These are phyloP conservation scores for Lupinus albus DNA, from an alignment of 306 rosid species.

Conservation along the genomic window DNA sequence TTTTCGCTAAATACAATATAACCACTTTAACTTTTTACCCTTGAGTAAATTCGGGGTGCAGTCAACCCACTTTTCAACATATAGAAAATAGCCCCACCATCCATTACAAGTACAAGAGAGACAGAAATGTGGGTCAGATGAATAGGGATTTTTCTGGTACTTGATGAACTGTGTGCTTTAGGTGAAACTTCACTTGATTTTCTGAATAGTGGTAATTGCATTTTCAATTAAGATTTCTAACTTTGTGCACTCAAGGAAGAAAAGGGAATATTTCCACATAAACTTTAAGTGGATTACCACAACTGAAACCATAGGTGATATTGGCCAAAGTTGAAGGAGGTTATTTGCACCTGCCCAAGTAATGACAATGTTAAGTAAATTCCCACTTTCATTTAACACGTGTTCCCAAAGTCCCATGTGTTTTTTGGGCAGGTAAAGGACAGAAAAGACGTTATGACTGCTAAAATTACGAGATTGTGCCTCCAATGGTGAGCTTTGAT, in stretches of 20 bases:
- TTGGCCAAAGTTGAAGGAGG: constrained; percentile 21
- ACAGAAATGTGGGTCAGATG: constrained; percentile 25
- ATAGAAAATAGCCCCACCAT: constrained; percentile 2
- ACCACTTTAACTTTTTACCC: constrained; percentile 27
- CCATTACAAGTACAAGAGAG: constrained; percentile 22
- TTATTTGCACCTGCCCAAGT: neutral
- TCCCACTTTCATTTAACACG: neutral
- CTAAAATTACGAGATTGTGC: neutral
- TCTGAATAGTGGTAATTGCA: constrained; percentile 19
- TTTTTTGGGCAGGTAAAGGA: constrained; percentile 13
- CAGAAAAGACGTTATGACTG: constrained; percentile 5
- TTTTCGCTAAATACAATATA: constrained; percentile 35
- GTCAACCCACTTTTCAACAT: constrained; percentile 16
- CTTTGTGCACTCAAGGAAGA: neutral
- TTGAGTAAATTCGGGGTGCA: constrained; percentile 9
- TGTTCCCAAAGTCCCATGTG: neutral
- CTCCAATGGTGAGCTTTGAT: constrained; percentile 14
- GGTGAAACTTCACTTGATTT: constrained; percentile 32
- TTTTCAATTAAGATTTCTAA: constrained; percentile 26
- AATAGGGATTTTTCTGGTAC: constrained; percentile 25
- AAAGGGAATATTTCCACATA: constrained; percentile 9
- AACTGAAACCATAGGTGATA: constrained; percentile 10
- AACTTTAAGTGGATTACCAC: constrained; percentile 27
- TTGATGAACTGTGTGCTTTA: constrained; percentile 15
- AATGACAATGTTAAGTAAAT: constrained; percentile 20